Evolutionary conservation across 1,139 yeast genomes (phyloP).

Genomic region (Taiozyma onychis): DNA sequence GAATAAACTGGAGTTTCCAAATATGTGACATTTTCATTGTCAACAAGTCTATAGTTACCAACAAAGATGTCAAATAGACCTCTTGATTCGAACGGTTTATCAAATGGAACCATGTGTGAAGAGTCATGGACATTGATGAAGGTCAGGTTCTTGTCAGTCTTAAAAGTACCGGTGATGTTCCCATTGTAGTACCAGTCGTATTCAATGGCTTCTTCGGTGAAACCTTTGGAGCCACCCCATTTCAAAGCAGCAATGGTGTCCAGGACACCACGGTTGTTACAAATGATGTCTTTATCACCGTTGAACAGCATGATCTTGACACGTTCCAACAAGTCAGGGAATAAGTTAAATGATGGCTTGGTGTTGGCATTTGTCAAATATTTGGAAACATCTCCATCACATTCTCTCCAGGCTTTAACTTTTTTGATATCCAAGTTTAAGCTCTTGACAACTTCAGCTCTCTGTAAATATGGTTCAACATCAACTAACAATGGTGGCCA

Average conservation of each 20-base stretch:
- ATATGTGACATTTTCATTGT: slow-evolving; percentile 12
- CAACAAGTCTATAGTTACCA: slow-evolving; percentile 18
- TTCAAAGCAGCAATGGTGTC: slow-evolving; percentile 51
- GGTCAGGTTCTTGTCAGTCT: slow-evolving; percentile 65
- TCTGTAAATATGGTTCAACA: slow-evolving; percentile 56
- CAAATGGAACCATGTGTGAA: slow-evolving; percentile 95
- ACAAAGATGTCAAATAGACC: slow-evolving; percentile 53
- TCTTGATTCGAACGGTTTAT: slow-evolving; percentile 62
- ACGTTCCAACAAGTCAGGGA: slow-evolving; percentile 54
- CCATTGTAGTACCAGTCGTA: slow-evolving; percentile 51
- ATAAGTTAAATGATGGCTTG: slow-evolving; percentile 54
- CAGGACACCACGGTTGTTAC: slow-evolving; percentile 78
- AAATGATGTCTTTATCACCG: slow-evolving; percentile 86
- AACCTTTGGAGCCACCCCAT: slow-evolving; percentile 69
- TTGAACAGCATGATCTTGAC: slow-evolving; percentile 70
- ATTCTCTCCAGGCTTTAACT: slow-evolving; percentile 64
- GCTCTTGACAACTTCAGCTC: slow-evolving; percentile 49
- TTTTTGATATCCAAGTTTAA: slow-evolving; percentile 41
- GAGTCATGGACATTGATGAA: slow-evolving; percentile 70
- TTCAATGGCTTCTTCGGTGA: slow-evolving; percentile 32
- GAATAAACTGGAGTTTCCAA: slow-evolving; percentile 22
- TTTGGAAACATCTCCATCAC: slow-evolving; percentile 53
- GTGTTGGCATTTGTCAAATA: slow-evolving; percentile 48
- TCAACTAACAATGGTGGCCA: slow-evolving; percentile 79
- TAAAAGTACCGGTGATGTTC: slow-evolving; percentile 44